Conservation (phyloP, 352 stramenopile species). For the Phytophthora fragariae region DNA sequence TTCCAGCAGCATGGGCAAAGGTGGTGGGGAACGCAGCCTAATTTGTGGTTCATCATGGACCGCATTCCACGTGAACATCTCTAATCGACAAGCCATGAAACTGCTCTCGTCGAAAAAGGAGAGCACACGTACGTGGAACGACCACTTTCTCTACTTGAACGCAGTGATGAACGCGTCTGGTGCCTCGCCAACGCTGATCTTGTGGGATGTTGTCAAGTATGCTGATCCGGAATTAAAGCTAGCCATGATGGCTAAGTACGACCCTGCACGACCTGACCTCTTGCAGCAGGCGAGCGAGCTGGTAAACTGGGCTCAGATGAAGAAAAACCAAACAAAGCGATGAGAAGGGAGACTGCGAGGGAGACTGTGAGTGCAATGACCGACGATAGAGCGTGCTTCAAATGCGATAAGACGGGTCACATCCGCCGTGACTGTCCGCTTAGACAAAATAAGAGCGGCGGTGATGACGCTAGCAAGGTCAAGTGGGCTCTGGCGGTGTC, state of each 20-base stretch:
- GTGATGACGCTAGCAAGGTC: neutral
- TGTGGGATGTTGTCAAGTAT: conserved; percentile 24
- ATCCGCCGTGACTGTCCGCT: conserved; percentile 4
- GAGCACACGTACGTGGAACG: neutral
- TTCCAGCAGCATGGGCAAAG: conserved; percentile 5
- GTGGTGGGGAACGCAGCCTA: conserved; percentile 10
- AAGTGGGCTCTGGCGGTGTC: neutral
- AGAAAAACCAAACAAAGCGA: neutral
- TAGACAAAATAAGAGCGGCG: neutral
- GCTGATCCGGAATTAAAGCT: conserved; percentile 4
- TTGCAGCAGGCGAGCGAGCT: conserved; percentile 17
- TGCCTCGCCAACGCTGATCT: neutral
- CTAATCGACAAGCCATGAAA: conserved; percentile 2
- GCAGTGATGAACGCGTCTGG: neutral
- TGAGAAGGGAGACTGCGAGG: neutral
- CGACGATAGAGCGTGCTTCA: neutral
- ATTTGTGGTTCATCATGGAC: conserved; percentile 9
- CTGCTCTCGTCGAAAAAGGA: conserved; percentile 5
- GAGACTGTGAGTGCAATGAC: neutral
- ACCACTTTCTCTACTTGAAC: conserved; percentile 1
- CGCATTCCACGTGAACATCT: conserved; percentile 8
- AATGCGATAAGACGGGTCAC: neutral
- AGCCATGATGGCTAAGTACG: conserved; percentile 19
- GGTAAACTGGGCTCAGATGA: conserved; percentile 6
- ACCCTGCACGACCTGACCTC: neutral